phyloP scores from a whole-genome alignment of 129 eudicot species.

The Scalesia atractyloides region DNA sequence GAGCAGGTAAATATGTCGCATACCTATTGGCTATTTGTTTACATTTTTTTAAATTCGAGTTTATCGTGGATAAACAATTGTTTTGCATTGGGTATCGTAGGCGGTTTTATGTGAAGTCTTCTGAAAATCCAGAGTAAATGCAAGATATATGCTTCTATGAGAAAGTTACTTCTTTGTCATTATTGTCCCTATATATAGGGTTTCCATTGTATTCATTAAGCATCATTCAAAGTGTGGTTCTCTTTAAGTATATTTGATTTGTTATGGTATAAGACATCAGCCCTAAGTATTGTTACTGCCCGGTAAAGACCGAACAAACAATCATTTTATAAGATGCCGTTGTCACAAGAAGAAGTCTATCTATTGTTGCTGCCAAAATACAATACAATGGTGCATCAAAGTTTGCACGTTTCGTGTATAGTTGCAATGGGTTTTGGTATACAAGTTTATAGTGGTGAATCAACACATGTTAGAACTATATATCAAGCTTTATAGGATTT shows the following conservation, averaged over 20 bases:
- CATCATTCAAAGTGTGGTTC: not conserved
- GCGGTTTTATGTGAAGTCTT: constrained; percentile 48
- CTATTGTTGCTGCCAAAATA: too few relatives aligned
- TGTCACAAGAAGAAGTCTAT: too few relatives aligned
- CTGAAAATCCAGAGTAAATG: constrained; percentile 21
- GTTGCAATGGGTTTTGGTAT: too few relatives aligned
- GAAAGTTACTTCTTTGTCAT: constrained; percentile 6
- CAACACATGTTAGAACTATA: too few relatives aligned
- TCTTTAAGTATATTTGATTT: not conserved
- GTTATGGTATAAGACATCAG: not conserved
- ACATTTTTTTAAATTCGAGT: not conserved
- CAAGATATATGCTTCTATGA: not conserved
- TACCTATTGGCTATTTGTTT: too few relatives aligned
- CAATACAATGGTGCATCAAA: too few relatives aligned
- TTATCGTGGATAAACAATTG: not conserved
- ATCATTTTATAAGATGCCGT: too few relatives aligned
- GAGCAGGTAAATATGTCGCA: constrained; percentile 42
- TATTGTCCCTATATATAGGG: not conserved
- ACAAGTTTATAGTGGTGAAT: too few relatives aligned
- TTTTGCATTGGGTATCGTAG: constrained; percentile 12
- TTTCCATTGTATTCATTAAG: not conserved
- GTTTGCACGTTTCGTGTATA: too few relatives aligned
- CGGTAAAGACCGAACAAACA: too few relatives aligned
- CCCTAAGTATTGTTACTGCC: not conserved
- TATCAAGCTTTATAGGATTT: too few relatives aligned